A percentile compares a stretch with the other conserved stretches of the same genome.
These are phyloP conservation scores for Macadamia integrifolia DNA, from an alignment of 164 flowering plant species.

Conservation along the genomic window DNA sequence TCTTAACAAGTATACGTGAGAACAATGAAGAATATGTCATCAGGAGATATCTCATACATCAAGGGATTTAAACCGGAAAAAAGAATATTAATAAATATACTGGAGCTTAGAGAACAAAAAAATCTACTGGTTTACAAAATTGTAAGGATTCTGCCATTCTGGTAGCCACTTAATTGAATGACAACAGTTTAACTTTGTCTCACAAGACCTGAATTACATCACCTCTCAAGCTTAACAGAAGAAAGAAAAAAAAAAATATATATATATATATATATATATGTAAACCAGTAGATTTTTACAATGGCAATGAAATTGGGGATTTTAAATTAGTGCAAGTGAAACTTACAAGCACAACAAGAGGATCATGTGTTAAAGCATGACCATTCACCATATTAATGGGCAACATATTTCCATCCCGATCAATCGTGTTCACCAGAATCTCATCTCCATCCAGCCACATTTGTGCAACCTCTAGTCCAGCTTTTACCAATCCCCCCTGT, in stretches of 20 bases:
- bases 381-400: constrained; percentile 82
- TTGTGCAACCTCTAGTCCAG: constrained; percentile 95
- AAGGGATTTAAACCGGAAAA: background rate
- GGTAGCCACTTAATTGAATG: background rate
- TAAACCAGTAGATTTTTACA: background rate
- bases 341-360: constrained; percentile 93
- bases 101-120: background rate
- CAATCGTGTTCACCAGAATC: constrained; percentile 90
- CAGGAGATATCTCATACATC: background rate
- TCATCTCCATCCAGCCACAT: constrained; percentile 98
- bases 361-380: constrained; percentile 91
- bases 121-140: too few species aligned
- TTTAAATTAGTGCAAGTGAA: background rate
- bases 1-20: background rate
- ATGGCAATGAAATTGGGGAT: background rate
- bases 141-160: too few species aligned
- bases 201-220: background rate
- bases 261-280: too few species aligned
- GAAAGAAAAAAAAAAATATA: background rate
- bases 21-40: background rate
- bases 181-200: background rate
- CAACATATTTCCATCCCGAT: constrained; percentile 70
- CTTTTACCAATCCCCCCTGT: constrained; percentile 91
- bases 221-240: background rate
- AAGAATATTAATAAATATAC: background rate